Percentiles rank a stretch among this genome's conserved stretches.
These are phyloP conservation scores for Calonectria pseudoturangicola DNA, from an alignment of 2,329 filamentous ascomycete genomes.

Conservation along the genomic window DNA sequence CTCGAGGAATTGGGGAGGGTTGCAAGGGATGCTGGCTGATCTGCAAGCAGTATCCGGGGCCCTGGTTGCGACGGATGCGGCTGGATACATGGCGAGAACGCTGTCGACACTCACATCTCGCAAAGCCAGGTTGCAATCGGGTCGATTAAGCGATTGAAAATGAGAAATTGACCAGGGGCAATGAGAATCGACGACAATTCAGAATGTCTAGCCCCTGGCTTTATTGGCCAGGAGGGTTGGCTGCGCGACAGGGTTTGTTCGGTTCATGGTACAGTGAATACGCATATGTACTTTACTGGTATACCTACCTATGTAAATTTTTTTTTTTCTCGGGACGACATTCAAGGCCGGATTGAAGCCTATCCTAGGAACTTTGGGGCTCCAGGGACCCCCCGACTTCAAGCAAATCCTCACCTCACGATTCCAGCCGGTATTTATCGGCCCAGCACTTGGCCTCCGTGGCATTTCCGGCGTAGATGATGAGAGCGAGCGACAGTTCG, in stretches of 20 bases:
- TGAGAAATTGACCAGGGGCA: constrained; percentile 3
- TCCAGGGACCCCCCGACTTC: background rate
- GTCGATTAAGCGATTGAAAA: constrained; percentile 13
- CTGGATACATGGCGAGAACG: constrained; percentile 42
- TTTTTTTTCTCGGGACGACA: background rate
- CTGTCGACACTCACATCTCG: constrained; percentile 39
- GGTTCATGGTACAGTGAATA: background rate
- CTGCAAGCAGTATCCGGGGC: constrained; percentile 53
- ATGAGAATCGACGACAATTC: constrained; percentile 20
- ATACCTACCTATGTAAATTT: constrained; percentile 1
- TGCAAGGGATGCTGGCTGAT: constrained; percentile 52
- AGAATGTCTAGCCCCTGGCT: background rate
- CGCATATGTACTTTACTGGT: constrained; percentile 8
- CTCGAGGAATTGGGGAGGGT: constrained; percentile 41
- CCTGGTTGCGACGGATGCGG: constrained; percentile 52
- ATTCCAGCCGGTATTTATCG: background rate
- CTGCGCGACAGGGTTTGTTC: constrained; percentile 8
- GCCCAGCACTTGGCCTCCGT: background rate
- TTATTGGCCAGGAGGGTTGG: constrained; percentile 10
- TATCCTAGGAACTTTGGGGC: background rate
- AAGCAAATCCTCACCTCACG: background rate
- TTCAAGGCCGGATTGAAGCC: background rate
- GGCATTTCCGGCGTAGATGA: background rate
- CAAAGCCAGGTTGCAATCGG: constrained; percentile 22
- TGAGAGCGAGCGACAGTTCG: background rate